Conservation (phyloP, 768 basidiomycete genomes). For the Mycena polygramma region DNA sequence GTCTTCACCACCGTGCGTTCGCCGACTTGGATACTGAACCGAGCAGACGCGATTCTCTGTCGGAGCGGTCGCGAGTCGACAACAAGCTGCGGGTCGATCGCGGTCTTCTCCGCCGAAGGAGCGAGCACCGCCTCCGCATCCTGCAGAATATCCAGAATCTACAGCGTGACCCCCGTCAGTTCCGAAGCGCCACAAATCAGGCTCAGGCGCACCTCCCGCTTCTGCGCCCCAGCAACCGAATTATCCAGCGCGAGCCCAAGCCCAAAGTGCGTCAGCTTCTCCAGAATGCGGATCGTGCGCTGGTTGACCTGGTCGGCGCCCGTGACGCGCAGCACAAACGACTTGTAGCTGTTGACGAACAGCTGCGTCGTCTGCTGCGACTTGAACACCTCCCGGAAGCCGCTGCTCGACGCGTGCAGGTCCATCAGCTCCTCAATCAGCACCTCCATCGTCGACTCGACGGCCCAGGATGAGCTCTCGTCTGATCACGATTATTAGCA, state of each 20-base stretch:
- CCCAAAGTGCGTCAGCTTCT: conserved; percentile 80
- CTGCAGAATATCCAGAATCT: conserved; percentile 75
- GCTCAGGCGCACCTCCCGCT: conserved; percentile 69
- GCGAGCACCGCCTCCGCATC: conserved; percentile 65
- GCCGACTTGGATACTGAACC: conserved; percentile 74
- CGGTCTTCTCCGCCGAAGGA: conserved; percentile 59
- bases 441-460: conserved; percentile 63
- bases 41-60: conserved; percentile 66
- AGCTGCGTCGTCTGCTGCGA: conserved; percentile 77
- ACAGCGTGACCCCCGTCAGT: neutral
- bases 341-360: conserved; percentile 74
- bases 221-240: conserved; percentile 72
- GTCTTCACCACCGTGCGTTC: conserved; percentile 75
- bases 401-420: conserved; percentile 71
- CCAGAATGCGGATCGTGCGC: conserved; percentile 66
- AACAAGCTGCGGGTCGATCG: conserved; percentile 68
- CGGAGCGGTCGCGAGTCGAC: conserved; percentile 65
- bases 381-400: conserved; percentile 80
- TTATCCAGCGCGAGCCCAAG: conserved; percentile 76
- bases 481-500: conserved; percentile 38
- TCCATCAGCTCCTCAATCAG: conserved; percentile 79
- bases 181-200: too few species aligned
- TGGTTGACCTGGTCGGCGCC: conserved; percentile 54
- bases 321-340: conserved; percentile 62
- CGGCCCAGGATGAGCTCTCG: conserved; percentile 34